A percentile compares a stretch with the other conserved stretches of the same genome.
These are phyloP conservation scores for Flaveria ramosissima DNA, from an alignment of 129 eudicot species.

Conservation along the genomic window DNA sequence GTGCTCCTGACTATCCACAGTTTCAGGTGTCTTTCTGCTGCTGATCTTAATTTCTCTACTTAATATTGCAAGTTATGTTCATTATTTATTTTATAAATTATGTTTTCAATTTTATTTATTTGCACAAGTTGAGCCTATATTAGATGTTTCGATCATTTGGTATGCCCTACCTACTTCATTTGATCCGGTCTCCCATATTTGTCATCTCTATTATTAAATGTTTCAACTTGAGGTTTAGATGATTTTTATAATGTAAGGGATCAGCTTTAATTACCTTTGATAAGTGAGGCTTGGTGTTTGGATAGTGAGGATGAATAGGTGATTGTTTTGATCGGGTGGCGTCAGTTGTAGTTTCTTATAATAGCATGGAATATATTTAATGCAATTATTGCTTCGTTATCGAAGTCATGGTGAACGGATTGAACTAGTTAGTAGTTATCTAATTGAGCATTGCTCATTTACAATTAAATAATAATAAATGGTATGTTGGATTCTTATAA, in stretches of 20 bases:
- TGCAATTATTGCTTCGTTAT: background rate
- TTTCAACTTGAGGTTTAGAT: background rate
- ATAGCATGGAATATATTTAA: background rate
- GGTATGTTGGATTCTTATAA: background rate
- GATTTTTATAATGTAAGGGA: background rate
- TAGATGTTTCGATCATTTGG: background rate
- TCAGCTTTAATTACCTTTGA: background rate
- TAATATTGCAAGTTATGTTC: slow-evolving; percentile 17
- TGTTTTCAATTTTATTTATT: background rate
- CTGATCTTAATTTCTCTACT: slow-evolving; percentile 14
- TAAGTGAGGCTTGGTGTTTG: slow-evolving; percentile 3
- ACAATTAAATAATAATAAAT: background rate
- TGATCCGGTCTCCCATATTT: background rate
- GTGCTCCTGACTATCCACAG: slow-evolving; percentile 99
- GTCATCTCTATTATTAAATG: background rate
- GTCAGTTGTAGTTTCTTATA: background rate
- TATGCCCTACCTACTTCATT: background rate
- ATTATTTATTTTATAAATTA: slow-evolving; percentile 15
- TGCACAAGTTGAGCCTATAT: background rate
- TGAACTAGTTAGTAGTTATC: background rate
- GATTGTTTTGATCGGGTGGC: background rate
- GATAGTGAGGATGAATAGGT: background rate
- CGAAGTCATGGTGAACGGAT: background rate
- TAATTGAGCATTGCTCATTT: background rate
- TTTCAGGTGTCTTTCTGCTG: slow-evolving; percentile 64